Conservation (phyloP, 2,329 filamentous ascomycete species). For the Cladosporium sp. region DNA sequence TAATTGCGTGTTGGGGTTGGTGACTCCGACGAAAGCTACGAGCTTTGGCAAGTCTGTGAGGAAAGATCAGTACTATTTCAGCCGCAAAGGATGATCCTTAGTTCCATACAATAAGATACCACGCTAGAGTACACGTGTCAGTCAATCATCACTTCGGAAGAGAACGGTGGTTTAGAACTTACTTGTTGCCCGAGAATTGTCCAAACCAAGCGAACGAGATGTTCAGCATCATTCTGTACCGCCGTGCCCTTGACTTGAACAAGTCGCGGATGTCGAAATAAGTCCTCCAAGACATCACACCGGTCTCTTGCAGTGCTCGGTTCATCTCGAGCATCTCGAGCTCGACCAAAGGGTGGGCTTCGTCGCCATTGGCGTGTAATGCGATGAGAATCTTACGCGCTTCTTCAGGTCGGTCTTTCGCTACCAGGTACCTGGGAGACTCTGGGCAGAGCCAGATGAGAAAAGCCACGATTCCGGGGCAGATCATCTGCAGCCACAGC, state of each 20-base stretch:
- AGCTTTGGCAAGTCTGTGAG: conserved; percentile 19
- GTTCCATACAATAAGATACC: conserved; percentile 14
- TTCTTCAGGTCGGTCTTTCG: conserved; percentile 43
- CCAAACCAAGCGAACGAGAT: conserved; percentile 40
- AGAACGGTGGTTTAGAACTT: not conserved
- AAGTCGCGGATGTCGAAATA: conserved; percentile 48
- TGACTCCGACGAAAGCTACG: conserved; percentile 37
- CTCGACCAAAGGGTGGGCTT: conserved; percentile 43
- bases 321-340: conserved; percentile 31
- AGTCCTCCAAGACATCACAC: conserved; percentile 32
- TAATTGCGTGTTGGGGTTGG: conserved; percentile 33
- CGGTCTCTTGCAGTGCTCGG: not conserved
- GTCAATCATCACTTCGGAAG: no score
- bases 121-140: conserved; percentile 26
- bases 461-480: conserved; percentile 16
- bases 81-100: not conserved
- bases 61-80: not conserved
- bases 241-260: conserved; percentile 47
- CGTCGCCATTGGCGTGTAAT: conserved; percentile 43
- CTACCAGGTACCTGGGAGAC: conserved; percentile 48
- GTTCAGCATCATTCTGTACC: conserved; percentile 40
- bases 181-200: conserved; percentile 34
- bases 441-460: conserved; percentile 43
- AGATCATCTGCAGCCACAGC: conserved; percentile 22
- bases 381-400: conserved; percentile 41